Evolutionary conservation across 1,284 basidiomycete genomes (phyloP), one percentile per base, ranked within the genome.

Genomic region (Psilocybe mexicana): DNA sequence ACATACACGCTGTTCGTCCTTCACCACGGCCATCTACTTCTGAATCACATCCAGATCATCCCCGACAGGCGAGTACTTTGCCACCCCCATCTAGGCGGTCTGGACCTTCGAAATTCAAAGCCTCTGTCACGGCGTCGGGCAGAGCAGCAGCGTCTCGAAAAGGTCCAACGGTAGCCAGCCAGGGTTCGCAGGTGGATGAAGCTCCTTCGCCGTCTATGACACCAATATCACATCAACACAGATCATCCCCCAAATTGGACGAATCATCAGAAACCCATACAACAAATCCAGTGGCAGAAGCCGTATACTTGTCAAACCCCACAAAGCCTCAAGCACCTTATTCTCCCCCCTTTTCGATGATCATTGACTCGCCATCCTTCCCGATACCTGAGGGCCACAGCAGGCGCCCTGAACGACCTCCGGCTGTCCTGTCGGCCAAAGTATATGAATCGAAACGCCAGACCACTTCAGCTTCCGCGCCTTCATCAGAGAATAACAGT

Each of bases 31-130:
- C 59, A 18, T 25, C 65, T 36, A 53, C 64, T 12, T 43, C 60
- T 25, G 43, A 30, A 35, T 18, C 40, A 44, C 36, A 38, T 40
- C 43, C 40, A 44, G 42, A 38, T 40, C 43, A 28, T 23, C 35
- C 52, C 4, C 46, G 51, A 35, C 25, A 26, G 11, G 30, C 57
- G 35, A 24, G 6, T 55, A 54, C 54, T 28, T 36, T 65, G 30
- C 65, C 70, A 25, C 66, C 72, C 35, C 70, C 71, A n/a, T 69
- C 68, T 45, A 65, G 67, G 26, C 68, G 67, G 38, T 68, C 72
- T n/a, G 76, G 75, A 57, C 64, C 63, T 2, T 79, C 75, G 23
- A 72, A 70, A 57, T 72, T 80, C 70, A 72, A 79, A 66, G 63
- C 70, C 54, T 64, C 73, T 40, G 68, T 72, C 54, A 56, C 68